Evolutionary conservation across 345 rosid genomes (phyloP).

Genomic region (Mercurialis annua): DNA sequence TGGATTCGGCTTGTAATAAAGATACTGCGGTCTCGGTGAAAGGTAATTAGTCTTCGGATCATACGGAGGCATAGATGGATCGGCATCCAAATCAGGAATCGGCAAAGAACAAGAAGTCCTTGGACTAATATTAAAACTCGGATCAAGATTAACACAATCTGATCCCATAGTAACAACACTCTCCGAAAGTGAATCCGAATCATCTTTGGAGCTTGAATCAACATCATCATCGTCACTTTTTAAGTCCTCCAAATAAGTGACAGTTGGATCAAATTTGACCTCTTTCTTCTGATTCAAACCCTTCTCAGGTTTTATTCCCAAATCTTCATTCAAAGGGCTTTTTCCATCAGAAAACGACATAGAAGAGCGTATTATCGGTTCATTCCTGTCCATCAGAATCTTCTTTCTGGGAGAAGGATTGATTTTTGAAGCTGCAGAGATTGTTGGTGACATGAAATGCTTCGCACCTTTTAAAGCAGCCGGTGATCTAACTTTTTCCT

Average conservation of each 20-base stretch:
- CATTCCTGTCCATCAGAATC: slow-evolving; percentile 61
- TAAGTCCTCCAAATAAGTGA: slow-evolving; percentile 30
- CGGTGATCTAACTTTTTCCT: slow-evolving; percentile 36
- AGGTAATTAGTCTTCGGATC: slow-evolving; percentile 57
- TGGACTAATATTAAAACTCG: slow-evolving; percentile 43
- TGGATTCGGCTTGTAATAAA: slow-evolving; percentile 59
- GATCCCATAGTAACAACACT: slow-evolving; percentile 17
- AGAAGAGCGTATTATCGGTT: slow-evolving; percentile 41
- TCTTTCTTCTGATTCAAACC: slow-evolving; percentile 26
- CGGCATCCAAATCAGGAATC: slow-evolving; percentile 48
- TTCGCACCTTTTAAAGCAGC: slow-evolving; percentile 45
- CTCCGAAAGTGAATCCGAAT: slow-evolving; percentile 10
- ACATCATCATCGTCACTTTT: slow-evolving; percentile 22
- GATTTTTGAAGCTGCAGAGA: slow-evolving; percentile 77
- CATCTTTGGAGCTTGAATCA: slow-evolving; percentile 7
- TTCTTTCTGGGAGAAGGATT: slow-evolving; percentile 70
- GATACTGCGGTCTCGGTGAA: slow-evolving; percentile 65
- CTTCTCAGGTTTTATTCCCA: slow-evolving; percentile 21
- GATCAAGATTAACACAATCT: slow-evolving; percentile 45
- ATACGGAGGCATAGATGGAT: slow-evolving; percentile 50
- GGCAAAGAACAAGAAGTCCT: slow-evolving; percentile 28
- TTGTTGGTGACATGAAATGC: slow-evolving; percentile 88
- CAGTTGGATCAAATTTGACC: slow-evolving; percentile 34
- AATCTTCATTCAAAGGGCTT: slow-evolving; percentile 36
- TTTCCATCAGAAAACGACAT: slow-evolving; percentile 40